These are phyloP conservation scores for Schizopora paradoxa DNA, from an alignment of 1,284 basidiomycete species.

Conservation along the genomic window DNA sequence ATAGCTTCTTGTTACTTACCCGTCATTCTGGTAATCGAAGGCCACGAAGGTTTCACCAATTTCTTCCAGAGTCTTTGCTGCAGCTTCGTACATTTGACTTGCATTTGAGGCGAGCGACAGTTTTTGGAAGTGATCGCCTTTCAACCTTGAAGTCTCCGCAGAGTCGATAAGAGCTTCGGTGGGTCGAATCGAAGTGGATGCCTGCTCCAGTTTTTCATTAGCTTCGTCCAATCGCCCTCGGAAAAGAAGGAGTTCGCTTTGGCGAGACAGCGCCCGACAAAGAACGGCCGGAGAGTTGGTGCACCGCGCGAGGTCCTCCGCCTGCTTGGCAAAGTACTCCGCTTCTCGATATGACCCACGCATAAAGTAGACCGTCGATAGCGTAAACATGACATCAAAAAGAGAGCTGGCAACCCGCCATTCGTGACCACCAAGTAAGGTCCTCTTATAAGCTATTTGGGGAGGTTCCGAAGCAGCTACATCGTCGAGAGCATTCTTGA, in stretches of 20 bases:
- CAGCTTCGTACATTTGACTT: slow-evolving; percentile 45
- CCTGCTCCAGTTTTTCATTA: slow-evolving; percentile 45
- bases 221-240: slow-evolving; percentile 55
- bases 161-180: slow-evolving; percentile 49
- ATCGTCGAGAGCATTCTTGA: slow-evolving; percentile 31
- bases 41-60: slow-evolving; percentile 48
- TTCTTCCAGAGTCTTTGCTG: slow-evolving; percentile 50
- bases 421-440: slow-evolving; percentile 54
- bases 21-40: slow-evolving; percentile 38
- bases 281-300: slow-evolving; percentile 61
- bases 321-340: slow-evolving; percentile 76
- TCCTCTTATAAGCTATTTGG: slow-evolving; percentile 26
- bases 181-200: slow-evolving; percentile 41
- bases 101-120: slow-evolving; percentile 45
- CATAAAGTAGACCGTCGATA: slow-evolving; percentile 56
- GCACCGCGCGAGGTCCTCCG: slow-evolving; percentile 59
- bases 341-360: slow-evolving; percentile 79
- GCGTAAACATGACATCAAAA: slow-evolving; percentile 55
- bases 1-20: neutral
- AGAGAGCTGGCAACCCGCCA: slow-evolving; percentile 74
- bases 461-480: slow-evolving; percentile 16
- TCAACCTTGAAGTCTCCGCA: slow-evolving; percentile 57
- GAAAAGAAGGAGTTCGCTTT: slow-evolving; percentile 64
- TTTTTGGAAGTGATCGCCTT: slow-evolving; percentile 53
- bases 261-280: slow-evolving; percentile 57